phyloP scores from a whole-genome alignment of 345 rosid species.

The Citrus maxima region DNA sequence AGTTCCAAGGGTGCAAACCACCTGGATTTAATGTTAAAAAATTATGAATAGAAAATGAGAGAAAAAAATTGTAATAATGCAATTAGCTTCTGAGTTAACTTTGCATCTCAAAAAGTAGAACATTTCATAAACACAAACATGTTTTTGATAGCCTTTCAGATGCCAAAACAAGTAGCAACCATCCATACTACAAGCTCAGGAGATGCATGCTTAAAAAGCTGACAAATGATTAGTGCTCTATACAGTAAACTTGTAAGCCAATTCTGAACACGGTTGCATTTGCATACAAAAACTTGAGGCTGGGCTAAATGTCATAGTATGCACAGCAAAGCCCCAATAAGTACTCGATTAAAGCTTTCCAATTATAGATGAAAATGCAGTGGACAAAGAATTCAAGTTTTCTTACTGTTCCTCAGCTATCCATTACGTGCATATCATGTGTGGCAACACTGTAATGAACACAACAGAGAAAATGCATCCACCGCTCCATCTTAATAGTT shows the following conservation, averaged over 20 bases:
- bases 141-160: neutral
- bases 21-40: slow-evolving; percentile 30
- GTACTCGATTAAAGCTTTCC: neutral
- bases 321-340: neutral
- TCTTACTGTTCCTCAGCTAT: neutral
- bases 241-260: neutral
- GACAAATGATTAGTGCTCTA: neutral
- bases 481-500: neutral
- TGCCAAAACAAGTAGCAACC: neutral
- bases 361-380: neutral
- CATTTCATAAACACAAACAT: neutral
- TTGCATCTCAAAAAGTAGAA: neutral
- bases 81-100: neutral
- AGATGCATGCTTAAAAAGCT: neutral
- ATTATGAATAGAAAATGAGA: neutral
- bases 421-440: neutral
- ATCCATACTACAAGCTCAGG: neutral
- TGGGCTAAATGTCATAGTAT: neutral
- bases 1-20: slow-evolving; percentile 68
- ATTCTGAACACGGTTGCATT: neutral
- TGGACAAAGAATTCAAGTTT: neutral
- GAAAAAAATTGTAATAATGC: neutral
- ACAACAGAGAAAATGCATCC: neutral
- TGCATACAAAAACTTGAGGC: neutral
- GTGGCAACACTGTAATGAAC: neutral